Percentiles rank a stretch among this genome's conserved stretches.
phyloP scores from a whole-genome alignment of 1,284 basidiomycete species.

The Trametes hirsuta region DNA sequence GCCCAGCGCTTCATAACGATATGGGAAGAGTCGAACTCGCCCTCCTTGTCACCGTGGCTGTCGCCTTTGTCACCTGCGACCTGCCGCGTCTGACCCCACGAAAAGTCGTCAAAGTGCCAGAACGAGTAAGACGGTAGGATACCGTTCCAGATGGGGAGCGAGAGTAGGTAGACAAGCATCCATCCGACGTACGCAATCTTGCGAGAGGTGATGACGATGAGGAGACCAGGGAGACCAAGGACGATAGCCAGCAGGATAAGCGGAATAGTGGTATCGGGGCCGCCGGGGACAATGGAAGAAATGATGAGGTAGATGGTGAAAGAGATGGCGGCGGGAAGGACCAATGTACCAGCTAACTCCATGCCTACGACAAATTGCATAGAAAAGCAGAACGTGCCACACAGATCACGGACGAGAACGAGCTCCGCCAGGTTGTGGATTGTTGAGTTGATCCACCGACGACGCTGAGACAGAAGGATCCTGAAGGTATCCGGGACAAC shows the following conservation, averaged over 20 bases:
- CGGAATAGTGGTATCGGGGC: slow-evolving; percentile 87
- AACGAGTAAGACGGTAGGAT: slow-evolving; percentile 93
- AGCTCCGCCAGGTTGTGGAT: slow-evolving; percentile 97
- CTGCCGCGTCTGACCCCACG: slow-evolving; percentile 96
- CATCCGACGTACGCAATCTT: slow-evolving; percentile 95
- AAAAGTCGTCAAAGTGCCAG: slow-evolving; percentile 99
- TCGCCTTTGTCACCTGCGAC: slow-evolving; percentile 75
- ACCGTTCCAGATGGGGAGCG: slow-evolving; percentile 96
- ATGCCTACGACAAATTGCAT: slow-evolving; percentile 99
- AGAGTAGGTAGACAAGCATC: slow-evolving; percentile 95
- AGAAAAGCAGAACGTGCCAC: slow-evolving; percentile 95
- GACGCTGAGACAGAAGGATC: slow-evolving; percentile 92
- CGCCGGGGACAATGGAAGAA: slow-evolving; percentile 80
- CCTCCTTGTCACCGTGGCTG: slow-evolving; percentile 88
- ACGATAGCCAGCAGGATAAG: slow-evolving; percentile 92
- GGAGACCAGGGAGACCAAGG: slow-evolving; percentile 92
- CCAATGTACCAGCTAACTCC: slow-evolving; percentile 96
- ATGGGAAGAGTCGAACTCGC: slow-evolving; percentile 93
- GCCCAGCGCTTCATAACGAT: slow-evolving; percentile 99
- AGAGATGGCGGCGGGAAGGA: slow-evolving; percentile 95
- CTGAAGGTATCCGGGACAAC: slow-evolving; percentile 96
- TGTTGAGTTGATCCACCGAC: slow-evolving; percentile 99
- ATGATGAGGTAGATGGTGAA: slow-evolving; percentile 95
- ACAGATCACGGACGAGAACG: slow-evolving; percentile 91
- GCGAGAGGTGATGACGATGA: slow-evolving; percentile 94